Evolutionary conservation across 192 early-diverging fungal species (phyloP), one percentile per base, ranked within the genome.

Genomic region (Ambispora gerdemannii): DNA sequence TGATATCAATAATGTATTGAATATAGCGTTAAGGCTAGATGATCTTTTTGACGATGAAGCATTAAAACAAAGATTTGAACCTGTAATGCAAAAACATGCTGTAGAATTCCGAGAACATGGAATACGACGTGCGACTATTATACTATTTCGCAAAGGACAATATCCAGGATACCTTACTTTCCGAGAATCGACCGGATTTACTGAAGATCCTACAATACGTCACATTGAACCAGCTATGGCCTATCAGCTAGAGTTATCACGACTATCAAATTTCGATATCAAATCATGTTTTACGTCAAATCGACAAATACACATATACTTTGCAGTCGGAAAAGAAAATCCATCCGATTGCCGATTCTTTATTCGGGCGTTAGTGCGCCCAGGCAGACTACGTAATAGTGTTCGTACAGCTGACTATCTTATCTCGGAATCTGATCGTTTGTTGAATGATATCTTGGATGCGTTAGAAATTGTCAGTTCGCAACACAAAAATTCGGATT

Each of bases 151-250:
- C 58, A 78, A 87, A 50, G 91, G 87, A 61, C 86, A 91, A 76
- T 91, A 88, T 79, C 94, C 92, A 4, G 90, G 90, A 33, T 96
- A 95, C 83, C 97, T 96, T 72, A 99, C 95, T 24, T 99, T 93
- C 88, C 93, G 94, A 76, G 95, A 95, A 75, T 84, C 83, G 67
- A 73, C 81, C 30, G 90, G 90, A 74, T 97, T 89, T 77, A 60
- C 64, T 30, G 97, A 99, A 78, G 97, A 99, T 78, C 80, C 87
- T 69, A 91, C 96, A 51, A 97, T 99, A 71, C 92, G 97, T 61
- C 94, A 99, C 77, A 94, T 97, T 63, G 97, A 99, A 86, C 97
- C 97, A 11, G 93, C 93, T 19, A 91, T 97, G 86, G 95, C 97
- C 28, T 97, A 98, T 79, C 94, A 96, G 80, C 84, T 99, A 27